These are phyloP conservation scores for Cerrena zonata DNA, from an alignment of 1,284 basidiomycete species.

Conservation along the genomic window DNA sequence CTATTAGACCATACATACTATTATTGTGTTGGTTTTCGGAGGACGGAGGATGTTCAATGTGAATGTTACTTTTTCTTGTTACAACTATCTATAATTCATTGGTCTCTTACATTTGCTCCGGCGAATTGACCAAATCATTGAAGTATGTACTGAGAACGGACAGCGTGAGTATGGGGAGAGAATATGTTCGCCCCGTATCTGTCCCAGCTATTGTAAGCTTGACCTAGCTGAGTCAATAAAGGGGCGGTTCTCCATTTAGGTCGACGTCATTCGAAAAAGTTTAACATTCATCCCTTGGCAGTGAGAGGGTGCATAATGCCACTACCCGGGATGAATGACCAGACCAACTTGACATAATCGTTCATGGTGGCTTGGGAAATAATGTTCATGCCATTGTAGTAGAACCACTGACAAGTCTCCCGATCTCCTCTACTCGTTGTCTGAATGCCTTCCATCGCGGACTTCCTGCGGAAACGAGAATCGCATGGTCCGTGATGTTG, in stretches of 20 bases:
- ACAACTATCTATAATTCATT: too few species aligned
- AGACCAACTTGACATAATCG: too few species aligned
- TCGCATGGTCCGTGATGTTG: constrained; percentile 43
- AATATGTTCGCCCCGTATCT: constrained; percentile 80
- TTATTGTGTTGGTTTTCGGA: too few species aligned
- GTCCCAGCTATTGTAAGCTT: constrained; percentile 67
- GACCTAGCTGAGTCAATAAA: constrained; percentile 70
- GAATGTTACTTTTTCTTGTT: too few species aligned
- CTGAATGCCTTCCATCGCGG: constrained; percentile 66
- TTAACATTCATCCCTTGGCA: constrained; percentile 16
- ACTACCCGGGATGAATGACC: constrained; percentile 19
- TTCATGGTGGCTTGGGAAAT: background rate
- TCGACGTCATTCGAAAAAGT: constrained; percentile 26
- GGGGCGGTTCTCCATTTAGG: constrained; percentile 58
- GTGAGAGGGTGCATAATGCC: constrained; percentile 13
- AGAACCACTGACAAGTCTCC: constrained; percentile 47
- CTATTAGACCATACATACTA: too few species aligned
- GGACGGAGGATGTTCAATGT: too few species aligned
- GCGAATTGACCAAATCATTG: too few species aligned
- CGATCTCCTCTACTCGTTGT: constrained; percentile 66
- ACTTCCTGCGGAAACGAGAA: constrained; percentile 53
- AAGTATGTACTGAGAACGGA: too few species aligned
- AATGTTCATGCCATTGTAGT: constrained; percentile 17
- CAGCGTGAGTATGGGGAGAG: too few species aligned
- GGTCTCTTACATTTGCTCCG: too few species aligned